Base-by-base conservation (phyloP, 2,329 filamentous ascomycete genomes). In the Thielaviopsis populi region DNA sequence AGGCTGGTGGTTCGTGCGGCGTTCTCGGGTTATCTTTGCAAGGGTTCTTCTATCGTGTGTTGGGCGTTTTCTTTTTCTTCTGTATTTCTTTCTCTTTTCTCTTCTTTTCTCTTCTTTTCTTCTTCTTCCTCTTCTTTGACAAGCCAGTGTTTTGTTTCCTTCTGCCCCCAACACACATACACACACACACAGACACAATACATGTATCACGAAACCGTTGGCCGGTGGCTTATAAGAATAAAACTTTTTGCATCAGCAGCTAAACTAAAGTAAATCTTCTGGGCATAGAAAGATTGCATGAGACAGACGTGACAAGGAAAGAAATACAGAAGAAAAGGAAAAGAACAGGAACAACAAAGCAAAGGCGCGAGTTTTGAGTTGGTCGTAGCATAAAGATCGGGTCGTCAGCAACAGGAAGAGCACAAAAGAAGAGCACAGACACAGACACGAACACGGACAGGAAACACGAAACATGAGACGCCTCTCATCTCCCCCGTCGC, bases 11-110 rank as follows among this genome's bases (percentile, higher is more conserved):
- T n/a, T n/a, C 42, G 30, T 46, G 41, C 40, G 61, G 64, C 56
- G 61, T 66, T 63, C 17, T 59, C n/a, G 62, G 62, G 64, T 62
- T 37, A 43, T 46, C 30, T 46, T 63, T 22, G 56, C 40, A 42
- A 37, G 19, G 30, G 17, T 63, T 46, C 24, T 50, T 46, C 22
- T 42, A 15, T 27, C 19, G 42, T 59, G 24, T 17, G 53, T 63
- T 46, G 59, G 63, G 24, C 43, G 58, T 61, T 42, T 48, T 56
- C 22, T 11, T 37, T 42, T 13, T 58, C 19, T 2, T 22, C 15
- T 33, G n/a, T 41, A 42, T 5, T 48, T 41, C 11, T 15, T 19
- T 13, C 11, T 50, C 41, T 13, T 24, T 19, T 3, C 56, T 15
- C 46, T 48, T 33, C 3, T 3, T 13, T 58, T 33, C 5, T 22